A percentile compares a stretch with the other conserved stretches of the same genome.
phyloP scores from a whole-genome alignment of 352 stramenopile species.

The Phytophthora capsici region DNA sequence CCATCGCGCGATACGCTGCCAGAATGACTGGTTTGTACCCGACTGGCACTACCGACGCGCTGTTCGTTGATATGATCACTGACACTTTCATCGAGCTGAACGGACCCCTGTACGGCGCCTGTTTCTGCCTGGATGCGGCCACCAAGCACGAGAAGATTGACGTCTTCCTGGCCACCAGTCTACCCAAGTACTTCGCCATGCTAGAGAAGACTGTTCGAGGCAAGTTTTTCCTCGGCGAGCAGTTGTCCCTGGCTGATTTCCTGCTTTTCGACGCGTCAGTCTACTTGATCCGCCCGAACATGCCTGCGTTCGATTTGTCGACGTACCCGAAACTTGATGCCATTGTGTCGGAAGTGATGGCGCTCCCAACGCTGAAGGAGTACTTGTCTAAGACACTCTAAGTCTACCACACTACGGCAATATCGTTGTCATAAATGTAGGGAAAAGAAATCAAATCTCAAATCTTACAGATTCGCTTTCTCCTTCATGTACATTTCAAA shows the following conservation, averaged over 20 bases:
- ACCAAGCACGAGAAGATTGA: constrained; percentile 47
- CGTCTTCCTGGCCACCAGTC: constrained; percentile 32
- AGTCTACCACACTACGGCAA: too few relatives aligned
- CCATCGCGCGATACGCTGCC: constrained; percentile 62
- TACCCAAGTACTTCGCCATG: constrained; percentile 38
- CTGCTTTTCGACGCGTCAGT: constrained; percentile 51
- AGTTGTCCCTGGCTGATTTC: constrained; percentile 46
- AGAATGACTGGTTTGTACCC: constrained; percentile 59
- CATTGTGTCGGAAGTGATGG: constrained; percentile 43
- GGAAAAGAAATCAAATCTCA: too few relatives aligned
- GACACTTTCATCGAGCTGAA: constrained; percentile 44
- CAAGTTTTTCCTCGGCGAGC: constrained; percentile 48
- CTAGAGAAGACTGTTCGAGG: constrained; percentile 36
- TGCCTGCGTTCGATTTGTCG: constrained; percentile 25
- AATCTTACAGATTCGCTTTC: too few relatives aligned
- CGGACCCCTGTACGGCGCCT: constrained; percentile 38
- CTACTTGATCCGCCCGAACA: constrained; percentile 38
- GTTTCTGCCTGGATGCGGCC: constrained; percentile 32
- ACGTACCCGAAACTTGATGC: constrained; percentile 48
- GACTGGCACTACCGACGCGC: constrained; percentile 38
- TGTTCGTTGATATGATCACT: constrained; percentile 52
- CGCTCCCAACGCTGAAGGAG: constrained; percentile 28
- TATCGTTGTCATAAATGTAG: too few relatives aligned
- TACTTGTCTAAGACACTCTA: constrained; percentile 23
- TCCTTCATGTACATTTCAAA: too few relatives aligned